Base-by-base conservation (phyloP, 148 eudicot genomes). In the Vaccinium myrtillus region DNA sequence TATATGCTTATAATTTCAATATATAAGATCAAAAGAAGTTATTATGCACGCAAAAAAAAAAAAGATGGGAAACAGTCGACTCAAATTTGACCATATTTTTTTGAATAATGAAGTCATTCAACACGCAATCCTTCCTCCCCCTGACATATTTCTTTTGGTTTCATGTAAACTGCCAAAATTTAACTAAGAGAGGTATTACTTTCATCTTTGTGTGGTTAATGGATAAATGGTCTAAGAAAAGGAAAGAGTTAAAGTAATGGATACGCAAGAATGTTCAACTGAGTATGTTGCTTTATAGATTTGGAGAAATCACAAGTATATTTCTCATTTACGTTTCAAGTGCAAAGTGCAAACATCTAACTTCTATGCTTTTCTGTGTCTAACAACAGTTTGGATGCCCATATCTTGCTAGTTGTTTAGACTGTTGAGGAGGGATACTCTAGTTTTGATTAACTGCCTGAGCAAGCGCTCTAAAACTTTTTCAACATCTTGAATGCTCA, bases 341-440 rank as follows among this genome's bases (percentile, higher is more conserved):
- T 81, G 36, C 46, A 18, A n/a, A 3, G 46, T 81, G 36, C 46
- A 18, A 74, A 74, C 50, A 39, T 74, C 77, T 54, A 43, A 63
- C 27, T 48, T 18, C 59, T 53, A 32, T 16, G 43, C 75, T 69
- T 30, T 71, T 30, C 39, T 70, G 18, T 71, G 75, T 71, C 39
- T 30, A 30, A 71, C 3, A 39, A 46, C 21, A 49, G 15, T 49
- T 32, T 3, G 71, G 71, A 23, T 23, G 71, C 71, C 54, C 54
- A 48, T 43, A 3, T 51, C 65, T 71, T 50, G 30, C 81, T 85
- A 86, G 70, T 63, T 81, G 71, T 76, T 82, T 56, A 86, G 79
- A 59, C 85, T 75, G 79, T 89, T 86, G 58, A 89, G 86, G 30
- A 89, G 81, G 75, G 85, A 63, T 56, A 85, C 87, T 76, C 90